phyloP scores from a whole-genome alignment of 2,329 filamentous ascomycete genomes.

The Scorias spongiosa region DNA sequence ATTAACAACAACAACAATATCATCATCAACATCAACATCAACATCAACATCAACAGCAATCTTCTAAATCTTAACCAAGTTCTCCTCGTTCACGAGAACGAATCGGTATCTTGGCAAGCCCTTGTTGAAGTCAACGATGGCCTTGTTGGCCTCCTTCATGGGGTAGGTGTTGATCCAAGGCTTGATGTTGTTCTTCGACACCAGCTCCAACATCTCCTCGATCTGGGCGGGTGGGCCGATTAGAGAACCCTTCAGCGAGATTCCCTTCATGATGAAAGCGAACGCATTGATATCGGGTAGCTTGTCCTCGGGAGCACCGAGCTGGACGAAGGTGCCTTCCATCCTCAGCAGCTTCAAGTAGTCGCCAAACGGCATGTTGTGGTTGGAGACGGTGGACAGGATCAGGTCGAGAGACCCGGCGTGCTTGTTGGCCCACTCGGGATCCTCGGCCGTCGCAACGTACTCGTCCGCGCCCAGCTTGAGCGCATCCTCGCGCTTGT shows the following conservation, averaged over 20 bases:
- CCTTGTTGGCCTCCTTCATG: slow-evolving; percentile 44
- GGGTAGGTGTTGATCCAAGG: slow-evolving; percentile 47
- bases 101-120: slow-evolving; percentile 37
- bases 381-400: slow-evolving; percentile 41
- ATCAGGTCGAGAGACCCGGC: slow-evolving; percentile 41
- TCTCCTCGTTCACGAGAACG: slow-evolving; percentile 21
- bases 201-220: slow-evolving; percentile 45
- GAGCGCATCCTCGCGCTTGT: slow-evolving; percentile 44
- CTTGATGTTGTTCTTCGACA: slow-evolving; percentile 41
- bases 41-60: neutral
- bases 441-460: slow-evolving; percentile 42
- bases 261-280: slow-evolving; percentile 41
- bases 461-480: slow-evolving; percentile 46
- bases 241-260: slow-evolving; percentile 28
- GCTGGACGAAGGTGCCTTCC: slow-evolving; percentile 48
- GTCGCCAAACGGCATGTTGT: slow-evolving; percentile 46
- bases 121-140: slow-evolving; percentile 40
- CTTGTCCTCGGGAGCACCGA: slow-evolving; percentile 47
- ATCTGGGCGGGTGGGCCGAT: slow-evolving; percentile 44
- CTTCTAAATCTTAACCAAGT: neutral
- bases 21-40: too few relatives aligned
- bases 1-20: too few relatives aligned
- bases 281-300: slow-evolving; percentile 41
- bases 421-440: slow-evolving; percentile 44
- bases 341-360: slow-evolving; percentile 47